Evolutionary conservation across 768 basidiomycete species (phyloP), one percentile per base, ranked within the genome.

Genomic region (Suillus variegatus): DNA sequence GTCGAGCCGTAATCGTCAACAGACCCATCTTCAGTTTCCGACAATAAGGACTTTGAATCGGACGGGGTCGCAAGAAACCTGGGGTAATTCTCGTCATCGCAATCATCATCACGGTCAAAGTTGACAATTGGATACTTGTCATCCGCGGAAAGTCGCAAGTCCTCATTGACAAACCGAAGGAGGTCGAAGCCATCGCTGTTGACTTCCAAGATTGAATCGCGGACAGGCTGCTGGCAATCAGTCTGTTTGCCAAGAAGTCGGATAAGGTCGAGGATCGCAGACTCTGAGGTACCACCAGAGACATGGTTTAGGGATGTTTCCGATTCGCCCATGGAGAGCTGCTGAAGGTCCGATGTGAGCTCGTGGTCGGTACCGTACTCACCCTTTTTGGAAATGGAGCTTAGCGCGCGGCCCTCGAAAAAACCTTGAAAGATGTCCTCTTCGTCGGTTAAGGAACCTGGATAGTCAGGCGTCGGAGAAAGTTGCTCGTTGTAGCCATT

Each of bases 121-220:
- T 55, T 20, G 12, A 36, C 32, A 13, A 36, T 36, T 55, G 35
- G 20, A n/a, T 36, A 36, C 35, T 55, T 36, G 20, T 36, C 35
- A 55, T 55, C 54, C 12, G 35, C 35, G 6, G 12, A 55, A 6
- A 55, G 54, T 13, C 54, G 54, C 20, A 55, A 36, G 54, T 36
- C 54, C 35, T 55, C 54, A 55, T 35, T 55, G 32, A 55, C 35
- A 32, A 55, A 55, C 20, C 54, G 54, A 55, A 55, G 35, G 20
- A 55, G 54, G 35, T 55, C 20, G 54, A 55, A 55, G 6, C 35
- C 35, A 13, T 35, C 32, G 35, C 10, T 35, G 32, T n/a, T 55
- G 54, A 36, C 54, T 55, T 36, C 54, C 36, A 12, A 32, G 20
- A 55, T 12, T n/a, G 54, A 55, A 36, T 7, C 54, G 4, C 36